A percentile compares a stretch with the other conserved stretches of the same genome.
Evolutionary conservation across 2,329 filamentous ascomycete species (phyloP).

Genomic region (Cordyceps cicadae): DNA sequence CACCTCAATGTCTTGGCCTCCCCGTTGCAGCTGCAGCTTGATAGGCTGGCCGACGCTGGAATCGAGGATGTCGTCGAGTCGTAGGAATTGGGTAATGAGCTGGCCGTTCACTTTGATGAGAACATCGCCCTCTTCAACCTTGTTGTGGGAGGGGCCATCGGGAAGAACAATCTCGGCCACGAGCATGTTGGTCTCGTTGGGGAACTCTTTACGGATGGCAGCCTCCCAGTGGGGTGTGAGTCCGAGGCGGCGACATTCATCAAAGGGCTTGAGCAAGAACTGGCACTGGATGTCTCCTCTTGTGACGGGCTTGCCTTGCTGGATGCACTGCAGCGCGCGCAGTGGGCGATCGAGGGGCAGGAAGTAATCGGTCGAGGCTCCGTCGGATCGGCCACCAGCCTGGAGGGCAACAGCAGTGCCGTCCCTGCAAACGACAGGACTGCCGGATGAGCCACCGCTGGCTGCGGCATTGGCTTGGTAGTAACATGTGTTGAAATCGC

Average conservation of each 20-base stretch:
- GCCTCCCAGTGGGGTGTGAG: constrained; percentile 81
- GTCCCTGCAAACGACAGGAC: constrained; percentile 93
- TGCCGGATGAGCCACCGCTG: constrained; percentile 95
- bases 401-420: constrained; percentile 88
- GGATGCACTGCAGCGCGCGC: constrained; percentile 79
- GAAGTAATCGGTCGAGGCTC: constrained; percentile 96
- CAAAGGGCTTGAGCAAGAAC: constrained; percentile 93
- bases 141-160: constrained; percentile 75
- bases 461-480: constrained; percentile 96
- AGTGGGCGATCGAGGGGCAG: constrained; percentile 84
- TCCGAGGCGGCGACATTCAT: constrained; percentile 86
- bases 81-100: constrained; percentile 85
- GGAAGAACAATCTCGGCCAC: constrained; percentile 93
- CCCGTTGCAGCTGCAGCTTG: constrained; percentile 75
- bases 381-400: constrained; percentile 86
- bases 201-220: constrained; percentile 71
- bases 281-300: constrained; percentile 97
- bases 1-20: constrained; percentile 78
- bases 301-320: constrained; percentile 64
- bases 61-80: constrained; percentile 85
- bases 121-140: constrained; percentile 90
- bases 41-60: constrained; percentile 74
- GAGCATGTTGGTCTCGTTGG: constrained; percentile 92
- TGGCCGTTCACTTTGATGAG: constrained; percentile 89
- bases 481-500: constrained; percentile 93